Evolutionary conservation across 2,329 filamentous ascomycete species (phyloP), one percentile per base, ranked within the genome.

Genomic region (Colletotrichum karsti): DNA sequence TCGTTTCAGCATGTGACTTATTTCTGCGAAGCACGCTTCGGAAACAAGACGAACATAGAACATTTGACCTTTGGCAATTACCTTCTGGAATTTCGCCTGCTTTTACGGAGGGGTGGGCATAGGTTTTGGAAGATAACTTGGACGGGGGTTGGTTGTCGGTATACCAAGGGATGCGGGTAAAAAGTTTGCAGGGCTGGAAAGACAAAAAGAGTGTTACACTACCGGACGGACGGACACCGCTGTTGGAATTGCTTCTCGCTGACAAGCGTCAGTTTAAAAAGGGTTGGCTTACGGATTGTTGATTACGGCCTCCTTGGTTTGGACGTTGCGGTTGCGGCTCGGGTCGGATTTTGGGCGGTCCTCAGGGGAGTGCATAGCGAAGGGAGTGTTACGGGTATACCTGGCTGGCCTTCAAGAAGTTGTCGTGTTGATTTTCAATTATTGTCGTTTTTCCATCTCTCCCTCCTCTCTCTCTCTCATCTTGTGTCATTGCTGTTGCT

Each of bases 41-140:
- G 79, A 79, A 67, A 79, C 78, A 73, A 74, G 76, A 79, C 73
- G 75, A 79, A 79, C 76, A 83, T 83, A 83, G 80, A 83, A 75
- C 77, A 79, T 81, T 77, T 80, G 77, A 77, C 77, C 75, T 72
- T 82, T 81, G 81, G 79, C 77, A 80, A 79, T 79, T 75, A 81
- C 73, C 77, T 81, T 79, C 76, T 79, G 80, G 77, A 80, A 78
- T 74, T 81, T 76, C 73, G 75, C 74, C 80, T 80, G 75, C 79
- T 79, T 78, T 77, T 74, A 74, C 73, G 77, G 76, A 77, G 75
- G 76, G 77, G 77, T 72, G 74, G 57, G 74, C 74, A 77, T 64
- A 73, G 74, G 76, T 71, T 79, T 80, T 81, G 80, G 81, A 81
- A 83, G 79, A 81, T 64, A 77, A 78, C 75, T 75, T 77, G 77